phyloP scores from a whole-genome alignment of 2,329 filamentous ascomycete genomes.

The Venturia oleaginea region DNA sequence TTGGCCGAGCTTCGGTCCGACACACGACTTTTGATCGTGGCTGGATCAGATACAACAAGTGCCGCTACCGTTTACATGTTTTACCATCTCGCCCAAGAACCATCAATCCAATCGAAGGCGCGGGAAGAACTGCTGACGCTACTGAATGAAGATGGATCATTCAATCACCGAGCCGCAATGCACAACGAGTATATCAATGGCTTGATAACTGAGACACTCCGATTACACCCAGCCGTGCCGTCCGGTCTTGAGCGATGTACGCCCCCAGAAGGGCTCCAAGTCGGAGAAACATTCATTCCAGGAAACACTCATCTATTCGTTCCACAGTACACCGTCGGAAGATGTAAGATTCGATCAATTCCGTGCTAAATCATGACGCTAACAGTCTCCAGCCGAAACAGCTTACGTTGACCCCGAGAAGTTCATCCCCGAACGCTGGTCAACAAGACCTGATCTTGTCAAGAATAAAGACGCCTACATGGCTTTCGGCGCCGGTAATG shows the following conservation, averaged over 20 bases:
- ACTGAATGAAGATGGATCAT: background rate
- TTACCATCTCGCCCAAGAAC: conserved; percentile 11
- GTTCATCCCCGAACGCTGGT: conserved; percentile 13
- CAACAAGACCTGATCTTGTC: conserved; percentile 6
- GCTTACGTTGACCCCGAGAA: conserved; percentile 3
- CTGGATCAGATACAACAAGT: conserved; percentile 10
- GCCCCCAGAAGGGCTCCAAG: conserved; percentile 15
- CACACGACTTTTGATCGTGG: conserved; percentile 7
- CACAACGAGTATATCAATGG: conserved; percentile 23
- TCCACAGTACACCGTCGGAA: conserved; percentile 18
- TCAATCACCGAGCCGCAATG: conserved; percentile 21
- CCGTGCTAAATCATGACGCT: background rate
- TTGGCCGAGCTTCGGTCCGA: background rate
- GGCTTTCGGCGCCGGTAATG: background rate
- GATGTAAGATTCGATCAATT: background rate
- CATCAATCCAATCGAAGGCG: background rate
- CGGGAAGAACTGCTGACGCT: background rate
- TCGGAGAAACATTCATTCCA: conserved; percentile 18
- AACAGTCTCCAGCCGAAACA: conserved; percentile 10
- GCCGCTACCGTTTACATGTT: conserved; percentile 11
- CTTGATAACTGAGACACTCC: conserved; percentile 17
- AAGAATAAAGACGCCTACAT: conserved; percentile 12
- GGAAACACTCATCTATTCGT: conserved; percentile 15
- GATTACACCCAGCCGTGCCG: conserved; percentile 17
- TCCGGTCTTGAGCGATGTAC: conserved; percentile 16